Conservation (phyloP, 441 rosid genomes). For the Adansonia gregorii region DNA sequence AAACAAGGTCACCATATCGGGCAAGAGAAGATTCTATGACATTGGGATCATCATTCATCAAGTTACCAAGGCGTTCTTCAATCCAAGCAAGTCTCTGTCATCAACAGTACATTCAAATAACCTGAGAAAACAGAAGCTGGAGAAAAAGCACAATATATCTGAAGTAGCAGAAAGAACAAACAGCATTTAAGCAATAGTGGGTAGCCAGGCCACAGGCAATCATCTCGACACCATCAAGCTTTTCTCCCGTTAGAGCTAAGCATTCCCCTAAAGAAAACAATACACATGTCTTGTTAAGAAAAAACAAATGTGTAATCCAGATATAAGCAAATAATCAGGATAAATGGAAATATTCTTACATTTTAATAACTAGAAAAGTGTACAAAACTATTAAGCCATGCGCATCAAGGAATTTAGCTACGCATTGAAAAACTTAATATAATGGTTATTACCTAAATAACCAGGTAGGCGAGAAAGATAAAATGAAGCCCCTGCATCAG, state of each 20-base stretch:
- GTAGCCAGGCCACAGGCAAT: constrained; percentile 91
- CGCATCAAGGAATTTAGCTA: constrained; percentile 8
- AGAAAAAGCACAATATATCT: constrained; percentile 21
- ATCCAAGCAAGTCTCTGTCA: constrained; percentile 71
- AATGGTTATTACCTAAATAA: constrained; percentile 59
- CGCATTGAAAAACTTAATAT: constrained; percentile 5
- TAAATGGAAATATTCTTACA: neutral
- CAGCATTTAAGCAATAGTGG: constrained; percentile 71
- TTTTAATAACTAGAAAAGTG: constrained; percentile 20
- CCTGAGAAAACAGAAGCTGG: constrained; percentile 23
- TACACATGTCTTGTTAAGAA: neutral
- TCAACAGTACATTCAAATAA: constrained; percentile 21
- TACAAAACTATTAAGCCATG: constrained; percentile 8
- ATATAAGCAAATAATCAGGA: neutral
- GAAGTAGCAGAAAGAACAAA: constrained; percentile 41
- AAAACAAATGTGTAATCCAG: constrained; percentile 2
- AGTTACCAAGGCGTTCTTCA: constrained; percentile 81
- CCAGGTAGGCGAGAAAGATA: constrained; percentile 94
- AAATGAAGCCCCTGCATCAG: constrained; percentile 94
- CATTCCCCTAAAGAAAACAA: constrained; percentile 63
- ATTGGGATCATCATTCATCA: constrained; percentile 77
- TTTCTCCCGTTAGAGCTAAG: constrained; percentile 86
- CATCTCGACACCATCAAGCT: constrained; percentile 84
- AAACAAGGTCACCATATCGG: constrained; percentile 84
- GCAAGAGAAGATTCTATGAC: constrained; percentile 79